Conservation (phyloP, 352 stramenopile species). For the Globisporangium abappressorium region DNA sequence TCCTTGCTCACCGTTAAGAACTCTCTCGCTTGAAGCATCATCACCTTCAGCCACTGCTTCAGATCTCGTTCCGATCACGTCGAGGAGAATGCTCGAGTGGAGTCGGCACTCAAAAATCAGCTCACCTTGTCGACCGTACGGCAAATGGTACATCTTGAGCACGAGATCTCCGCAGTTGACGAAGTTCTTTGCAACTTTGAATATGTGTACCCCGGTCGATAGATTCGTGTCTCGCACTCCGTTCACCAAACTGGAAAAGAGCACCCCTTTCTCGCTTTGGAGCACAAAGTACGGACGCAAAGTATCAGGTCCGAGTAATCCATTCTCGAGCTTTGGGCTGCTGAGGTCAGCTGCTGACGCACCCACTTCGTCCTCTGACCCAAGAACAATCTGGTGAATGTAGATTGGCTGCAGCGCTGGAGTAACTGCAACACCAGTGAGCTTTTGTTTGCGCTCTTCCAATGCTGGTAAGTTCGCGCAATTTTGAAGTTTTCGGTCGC, state of each 20-base stretch:
- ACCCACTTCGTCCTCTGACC: conserved; percentile 28
- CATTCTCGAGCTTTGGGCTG: conserved; percentile 3
- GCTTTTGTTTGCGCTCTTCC: conserved; percentile 69
- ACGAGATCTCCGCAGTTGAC: conserved; percentile 61
- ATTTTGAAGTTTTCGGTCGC: conserved; percentile 53
- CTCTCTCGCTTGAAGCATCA: conserved; percentile 15
- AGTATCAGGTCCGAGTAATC: conserved; percentile 15
- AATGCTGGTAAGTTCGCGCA: conserved; percentile 43
- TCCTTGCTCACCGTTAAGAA: conserved; percentile 28
- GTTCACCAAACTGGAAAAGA: conserved; percentile 86
- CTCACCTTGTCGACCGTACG: conserved; percentile 79
- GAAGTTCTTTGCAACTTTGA: conserved; percentile 63
- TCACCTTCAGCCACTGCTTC: conserved; percentile 8
- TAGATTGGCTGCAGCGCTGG: conserved; percentile 69
- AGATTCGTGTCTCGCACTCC: conserved; percentile 69
- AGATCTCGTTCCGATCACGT: conserved; percentile 28
- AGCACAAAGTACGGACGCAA: conserved; percentile 86
- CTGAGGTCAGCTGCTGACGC: background rate
- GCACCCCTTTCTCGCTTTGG: conserved; percentile 81
- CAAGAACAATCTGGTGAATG: conserved; percentile 73
- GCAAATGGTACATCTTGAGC: conserved; percentile 87
- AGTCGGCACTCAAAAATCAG: conserved; percentile 77
- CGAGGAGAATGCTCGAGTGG: conserved; percentile 69
- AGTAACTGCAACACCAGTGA: conserved; percentile 75
- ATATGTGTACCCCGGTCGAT: conserved; percentile 50